These are phyloP conservation scores for Amyloporia xantha DNA, from an alignment of 768 basidiomycete genomes.

Conservation along the genomic window DNA sequence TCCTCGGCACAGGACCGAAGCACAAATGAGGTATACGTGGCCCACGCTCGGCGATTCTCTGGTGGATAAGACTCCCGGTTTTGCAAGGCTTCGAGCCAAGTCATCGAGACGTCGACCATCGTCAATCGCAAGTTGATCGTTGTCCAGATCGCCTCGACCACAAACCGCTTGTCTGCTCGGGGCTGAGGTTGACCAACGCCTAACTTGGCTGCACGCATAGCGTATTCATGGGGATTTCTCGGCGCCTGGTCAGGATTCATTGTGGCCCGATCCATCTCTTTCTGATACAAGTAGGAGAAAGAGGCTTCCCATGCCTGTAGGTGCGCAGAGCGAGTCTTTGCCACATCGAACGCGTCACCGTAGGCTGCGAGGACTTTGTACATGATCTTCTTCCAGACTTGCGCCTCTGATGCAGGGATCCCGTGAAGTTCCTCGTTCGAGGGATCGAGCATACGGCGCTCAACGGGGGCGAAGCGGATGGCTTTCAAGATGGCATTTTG, in stretches of 20 bases:
- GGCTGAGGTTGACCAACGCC: conserved; percentile 53
- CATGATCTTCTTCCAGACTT: conserved; percentile 35
- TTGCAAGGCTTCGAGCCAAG: conserved; percentile 32
- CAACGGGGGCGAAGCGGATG: conserved; percentile 18
- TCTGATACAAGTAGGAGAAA: conserved; percentile 42
- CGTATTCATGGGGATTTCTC: conserved; percentile 37
- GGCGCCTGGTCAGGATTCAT: conserved; percentile 31
- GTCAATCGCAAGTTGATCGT: conserved; percentile 47
- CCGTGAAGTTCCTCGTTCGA: conserved; percentile 19
- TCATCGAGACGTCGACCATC: conserved; percentile 37
- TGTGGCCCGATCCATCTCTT: conserved; percentile 34
- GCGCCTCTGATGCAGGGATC: conserved; percentile 26
- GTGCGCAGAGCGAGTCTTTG: conserved; percentile 48
- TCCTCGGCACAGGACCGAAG: conserved; percentile 41
- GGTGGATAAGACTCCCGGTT: conserved; percentile 15
- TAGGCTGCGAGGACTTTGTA: conserved; percentile 34
- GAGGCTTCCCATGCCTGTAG: conserved; percentile 56
- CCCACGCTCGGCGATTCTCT: conserved; percentile 39
- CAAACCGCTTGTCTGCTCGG: conserved; percentile 50
- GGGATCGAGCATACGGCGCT: conserved; percentile 25
- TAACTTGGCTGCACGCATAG: conserved; percentile 44
- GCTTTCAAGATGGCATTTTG: conserved; percentile 14
- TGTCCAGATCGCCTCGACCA: conserved; percentile 54
- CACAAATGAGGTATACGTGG: conserved; percentile 38
- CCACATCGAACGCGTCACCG: conserved; percentile 30